phyloP scores from a whole-genome alignment of 225 moss, liverwort and hornwort genomes.

The Sphagnum tenellum region DNA sequence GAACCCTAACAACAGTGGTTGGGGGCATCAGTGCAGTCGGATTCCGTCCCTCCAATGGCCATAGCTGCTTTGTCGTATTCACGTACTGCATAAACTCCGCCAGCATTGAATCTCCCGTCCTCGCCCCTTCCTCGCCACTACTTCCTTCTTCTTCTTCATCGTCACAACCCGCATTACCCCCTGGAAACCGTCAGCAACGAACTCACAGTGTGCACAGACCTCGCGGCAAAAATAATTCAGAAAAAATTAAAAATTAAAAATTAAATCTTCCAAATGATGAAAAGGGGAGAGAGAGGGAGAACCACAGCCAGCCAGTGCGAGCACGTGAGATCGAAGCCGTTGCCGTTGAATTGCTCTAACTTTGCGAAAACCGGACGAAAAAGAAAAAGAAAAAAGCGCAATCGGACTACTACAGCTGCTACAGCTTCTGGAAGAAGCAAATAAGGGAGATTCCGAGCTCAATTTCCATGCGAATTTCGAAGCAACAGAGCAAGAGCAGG shows the following conservation, averaged over 20 bases:
- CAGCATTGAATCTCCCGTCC: constrained; percentile 30
- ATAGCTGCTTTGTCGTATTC: constrained; percentile 57
- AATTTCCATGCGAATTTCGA: neutral
- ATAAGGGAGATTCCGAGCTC: neutral
- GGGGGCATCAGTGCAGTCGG: constrained; percentile 81
- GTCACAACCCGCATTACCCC: neutral
- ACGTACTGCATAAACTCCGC: constrained; percentile 75
- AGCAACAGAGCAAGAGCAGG: neutral
- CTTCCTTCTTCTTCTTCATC: neutral
- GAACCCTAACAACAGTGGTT: constrained; percentile 58
- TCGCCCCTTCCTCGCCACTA: neutral
- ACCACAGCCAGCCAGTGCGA: constrained; percentile 3
- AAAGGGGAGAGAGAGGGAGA: neutral
- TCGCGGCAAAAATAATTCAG: no score
- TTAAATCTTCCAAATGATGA: neutral
- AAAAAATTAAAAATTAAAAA: no score
- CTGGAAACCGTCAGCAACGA: neutral
- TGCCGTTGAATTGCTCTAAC: neutral
- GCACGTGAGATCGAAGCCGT: neutral
- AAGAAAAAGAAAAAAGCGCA: neutral
- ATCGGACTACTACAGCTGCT: neutral
- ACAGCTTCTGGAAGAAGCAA: neutral
- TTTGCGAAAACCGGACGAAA: no score
- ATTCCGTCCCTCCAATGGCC: constrained; percentile 75
- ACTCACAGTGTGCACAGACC: neutral